A percentile compares a stretch with the other conserved stretches of the same genome.
Evolutionary conservation across 208 protist genomes (phyloP).

Genomic region (Leishmania tarentolae): DNA sequence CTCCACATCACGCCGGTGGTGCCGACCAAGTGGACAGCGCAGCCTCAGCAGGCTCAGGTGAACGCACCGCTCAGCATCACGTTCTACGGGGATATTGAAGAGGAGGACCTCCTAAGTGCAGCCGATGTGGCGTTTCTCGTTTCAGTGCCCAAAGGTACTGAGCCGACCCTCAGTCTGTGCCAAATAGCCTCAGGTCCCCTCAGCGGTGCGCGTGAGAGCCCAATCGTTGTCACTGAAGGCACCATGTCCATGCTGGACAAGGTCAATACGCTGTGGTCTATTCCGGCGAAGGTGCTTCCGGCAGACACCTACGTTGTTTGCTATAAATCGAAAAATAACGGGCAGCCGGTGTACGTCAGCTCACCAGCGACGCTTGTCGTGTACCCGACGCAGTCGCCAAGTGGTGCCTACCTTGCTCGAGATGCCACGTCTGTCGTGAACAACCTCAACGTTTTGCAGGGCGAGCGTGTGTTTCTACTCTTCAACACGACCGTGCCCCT

Average conservation of each 20-base stretch:
- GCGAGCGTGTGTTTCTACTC: slow-evolving; percentile 83
- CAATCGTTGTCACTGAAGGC: slow-evolving; percentile 5
- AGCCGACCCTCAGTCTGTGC: slow-evolving; percentile 11
- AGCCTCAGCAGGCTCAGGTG: slow-evolving; percentile 57
- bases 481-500: slow-evolving; percentile 75
- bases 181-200: slow-evolving; percentile 3
- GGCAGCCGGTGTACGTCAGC: slow-evolving; percentile 57
- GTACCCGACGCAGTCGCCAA: slow-evolving; percentile 69
- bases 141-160: slow-evolving; percentile 12
- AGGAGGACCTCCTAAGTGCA: slow-evolving; percentile 45
- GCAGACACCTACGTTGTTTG: slow-evolving; percentile 77
- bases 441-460: slow-evolving; percentile 46
- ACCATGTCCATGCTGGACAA: slow-evolving; percentile 34
- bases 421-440: slow-evolving; percentile 18
- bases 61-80: slow-evolving; percentile 53
- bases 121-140: slow-evolving; percentile 72
- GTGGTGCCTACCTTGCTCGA: slow-evolving; percentile 61
- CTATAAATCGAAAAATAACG: slow-evolving; percentile 65
- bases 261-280: slow-evolving; percentile 68
- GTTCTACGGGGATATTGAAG: slow-evolving; percentile 45
- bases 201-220: not conserved
- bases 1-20: slow-evolving; percentile 44
- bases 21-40: slow-evolving; percentile 55
- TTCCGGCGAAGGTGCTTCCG: slow-evolving; percentile 38
- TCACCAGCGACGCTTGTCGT: slow-evolving; percentile 57